Evolutionary conservation across 2,329 filamentous ascomycete genomes (phyloP).

Genomic region (Triangularia setosa): DNA sequence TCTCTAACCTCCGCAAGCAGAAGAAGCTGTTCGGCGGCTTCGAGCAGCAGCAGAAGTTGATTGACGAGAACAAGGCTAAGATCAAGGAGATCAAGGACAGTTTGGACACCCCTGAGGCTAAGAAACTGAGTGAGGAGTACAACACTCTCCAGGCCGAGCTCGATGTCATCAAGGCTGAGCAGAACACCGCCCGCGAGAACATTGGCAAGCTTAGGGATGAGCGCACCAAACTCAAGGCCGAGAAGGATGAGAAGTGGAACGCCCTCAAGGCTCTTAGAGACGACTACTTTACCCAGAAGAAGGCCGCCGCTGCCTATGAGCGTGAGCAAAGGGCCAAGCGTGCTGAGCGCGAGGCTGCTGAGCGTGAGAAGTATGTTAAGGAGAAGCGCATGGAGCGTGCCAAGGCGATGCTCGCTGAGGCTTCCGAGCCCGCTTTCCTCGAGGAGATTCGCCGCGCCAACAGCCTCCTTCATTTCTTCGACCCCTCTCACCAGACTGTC

Average conservation of each 20-base stretch:
- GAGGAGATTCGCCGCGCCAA: constrained; percentile 90
- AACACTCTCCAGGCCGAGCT: constrained; percentile 81
- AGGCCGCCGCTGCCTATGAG: constrained; percentile 80
- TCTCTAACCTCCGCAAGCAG: constrained; percentile 78
- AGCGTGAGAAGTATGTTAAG: constrained; percentile 69
- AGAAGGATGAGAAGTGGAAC: constrained; percentile 81
- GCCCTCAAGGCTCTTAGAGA: constrained; percentile 87
- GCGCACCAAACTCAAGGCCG: constrained; percentile 73
- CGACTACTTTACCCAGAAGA: constrained; percentile 75
- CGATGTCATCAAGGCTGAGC: constrained; percentile 84
- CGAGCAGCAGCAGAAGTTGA: constrained; percentile 80
- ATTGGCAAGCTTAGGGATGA: constrained; percentile 81
- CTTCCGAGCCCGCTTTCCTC: constrained; percentile 80
- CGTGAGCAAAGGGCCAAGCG: constrained; percentile 73
- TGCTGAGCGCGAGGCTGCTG: constrained; percentile 74
- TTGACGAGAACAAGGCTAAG: constrained; percentile 81
- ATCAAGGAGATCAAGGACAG: constrained; percentile 85
- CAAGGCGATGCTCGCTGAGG: constrained; percentile 72
- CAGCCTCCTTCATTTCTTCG: constrained; percentile 85
- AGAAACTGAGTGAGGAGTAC: constrained; percentile 83
- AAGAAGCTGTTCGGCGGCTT: constrained; percentile 88
- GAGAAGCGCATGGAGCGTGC: constrained; percentile 74
- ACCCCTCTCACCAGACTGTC: constrained; percentile 62
- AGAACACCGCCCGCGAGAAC: constrained; percentile 87
- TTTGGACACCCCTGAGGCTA: constrained; percentile 86